These are phyloP conservation scores for Beauveria sp. DNA, from an alignment of 2,329 filamentous ascomycete species.

Conservation along the genomic window DNA sequence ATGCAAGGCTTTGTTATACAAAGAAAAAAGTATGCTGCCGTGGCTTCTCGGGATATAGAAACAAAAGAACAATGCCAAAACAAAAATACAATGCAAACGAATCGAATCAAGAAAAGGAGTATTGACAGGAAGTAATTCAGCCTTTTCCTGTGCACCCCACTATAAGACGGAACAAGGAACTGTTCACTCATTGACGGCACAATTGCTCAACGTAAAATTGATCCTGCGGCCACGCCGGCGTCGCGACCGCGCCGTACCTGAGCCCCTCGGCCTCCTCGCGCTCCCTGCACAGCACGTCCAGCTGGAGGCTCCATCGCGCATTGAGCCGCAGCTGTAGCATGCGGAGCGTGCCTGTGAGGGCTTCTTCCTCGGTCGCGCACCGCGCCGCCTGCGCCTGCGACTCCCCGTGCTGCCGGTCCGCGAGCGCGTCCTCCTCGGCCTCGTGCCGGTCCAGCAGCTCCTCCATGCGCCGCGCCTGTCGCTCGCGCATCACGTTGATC, in stretches of 20 bases:
- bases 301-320: conserved; percentile 44
- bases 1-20: background rate
- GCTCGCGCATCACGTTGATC: conserved; percentile 59
- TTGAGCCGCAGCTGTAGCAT: conserved; percentile 37
- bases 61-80: background rate
- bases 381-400: conserved; percentile 38
- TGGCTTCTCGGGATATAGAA: background rate
- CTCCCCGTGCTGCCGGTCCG: conserved; percentile 38
- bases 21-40: background rate
- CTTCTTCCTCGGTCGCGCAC: conserved; percentile 43
- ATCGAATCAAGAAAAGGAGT: too few species aligned
- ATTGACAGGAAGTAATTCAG: background rate
- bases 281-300: conserved; percentile 46
- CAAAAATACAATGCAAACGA: background rate
- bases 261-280: conserved; percentile 37
- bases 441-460: conserved; percentile 49
- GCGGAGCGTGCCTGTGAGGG: conserved; percentile 35
- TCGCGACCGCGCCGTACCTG: conserved; percentile 31
- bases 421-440: conserved; percentile 39
- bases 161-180: background rate
- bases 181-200: too few species aligned
- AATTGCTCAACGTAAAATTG: background rate
- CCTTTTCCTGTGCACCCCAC: too few species aligned
- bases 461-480: conserved; percentile 54
- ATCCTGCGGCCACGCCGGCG: conserved; percentile 25